These are phyloP conservation scores for Luffa acutangula DNA, from an alignment of 306 rosid genomes.

Conservation along the genomic window DNA sequence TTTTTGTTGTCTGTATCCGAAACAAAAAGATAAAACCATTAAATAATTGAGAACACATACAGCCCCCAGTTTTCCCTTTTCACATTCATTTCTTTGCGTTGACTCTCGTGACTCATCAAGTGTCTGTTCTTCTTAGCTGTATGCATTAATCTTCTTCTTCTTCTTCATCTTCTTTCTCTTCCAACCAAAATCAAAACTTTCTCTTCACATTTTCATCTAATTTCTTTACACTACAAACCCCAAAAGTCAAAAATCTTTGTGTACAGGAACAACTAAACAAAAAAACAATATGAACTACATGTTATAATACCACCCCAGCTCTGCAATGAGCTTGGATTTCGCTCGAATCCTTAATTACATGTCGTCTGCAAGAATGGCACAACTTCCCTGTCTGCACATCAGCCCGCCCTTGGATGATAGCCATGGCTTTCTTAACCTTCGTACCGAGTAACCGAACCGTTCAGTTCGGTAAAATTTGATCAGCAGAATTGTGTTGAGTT, in stretches of 20 bases:
- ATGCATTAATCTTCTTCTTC: neutral
- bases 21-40: neutral
- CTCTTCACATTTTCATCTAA: neutral
- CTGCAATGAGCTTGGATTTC: neutral
- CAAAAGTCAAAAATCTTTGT: neutral
- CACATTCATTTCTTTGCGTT: neutral
- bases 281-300: neutral
- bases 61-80: neutral
- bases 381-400: neutral
- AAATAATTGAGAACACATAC: neutral
- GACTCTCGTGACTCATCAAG: neutral
- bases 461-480: neutral
- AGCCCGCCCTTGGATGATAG: neutral
- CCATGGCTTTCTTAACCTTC: neutral
- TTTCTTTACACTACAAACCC: neutral
- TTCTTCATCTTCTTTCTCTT: neutral
- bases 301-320: neutral
- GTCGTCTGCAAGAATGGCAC: neutral
- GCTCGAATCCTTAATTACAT: neutral
- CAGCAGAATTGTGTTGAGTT: neutral
- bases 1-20: neutral
- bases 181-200: neutral
- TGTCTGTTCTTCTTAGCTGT: neutral
- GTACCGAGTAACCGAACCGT: neutral
- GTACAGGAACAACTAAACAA: neutral